phyloP scores from a whole-genome alignment of 179 eudicot genomes.

The Nepenthes alata region DNA sequence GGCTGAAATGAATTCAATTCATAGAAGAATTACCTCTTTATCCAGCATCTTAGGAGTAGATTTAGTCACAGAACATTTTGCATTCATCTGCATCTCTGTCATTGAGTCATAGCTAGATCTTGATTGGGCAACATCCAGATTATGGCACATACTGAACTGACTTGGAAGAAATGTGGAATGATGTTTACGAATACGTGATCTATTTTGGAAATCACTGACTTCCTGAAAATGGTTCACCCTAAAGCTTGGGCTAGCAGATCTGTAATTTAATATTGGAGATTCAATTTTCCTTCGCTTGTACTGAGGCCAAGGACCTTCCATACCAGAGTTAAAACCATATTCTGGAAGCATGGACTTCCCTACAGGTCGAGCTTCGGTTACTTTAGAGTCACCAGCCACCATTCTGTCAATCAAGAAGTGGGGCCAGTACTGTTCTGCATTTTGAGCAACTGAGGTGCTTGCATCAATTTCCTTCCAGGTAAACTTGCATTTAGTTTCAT shows the following conservation, averaged over 20 bases:
- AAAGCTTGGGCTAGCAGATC: slow-evolving; percentile 27
- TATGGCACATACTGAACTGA: slow-evolving; percentile 7
- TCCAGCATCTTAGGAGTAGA: slow-evolving; percentile 14
- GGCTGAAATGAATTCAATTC: background rate
- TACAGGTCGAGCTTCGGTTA: slow-evolving; percentile 10
- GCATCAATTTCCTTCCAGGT: background rate
- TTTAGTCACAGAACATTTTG: slow-evolving; percentile 8
- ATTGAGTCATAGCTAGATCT: slow-evolving; percentile 8
- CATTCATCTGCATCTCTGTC: slow-evolving; percentile 9
- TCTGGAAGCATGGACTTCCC: slow-evolving; percentile 8
- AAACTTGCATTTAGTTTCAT: background rate
- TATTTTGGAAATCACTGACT: slow-evolving; percentile 4
- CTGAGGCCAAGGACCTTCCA: slow-evolving; percentile 32
- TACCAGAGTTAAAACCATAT: slow-evolving; percentile 11
- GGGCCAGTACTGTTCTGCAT: slow-evolving; percentile 1
- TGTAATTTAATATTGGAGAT: slow-evolving; percentile 6
- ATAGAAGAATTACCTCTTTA: slow-evolving; percentile 33
- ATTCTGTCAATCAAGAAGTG: slow-evolving; percentile 13
- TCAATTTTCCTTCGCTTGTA: slow-evolving; percentile 39
- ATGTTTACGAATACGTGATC: slow-evolving; percentile 3
- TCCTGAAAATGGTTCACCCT: slow-evolving; percentile 9
- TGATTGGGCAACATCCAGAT: slow-evolving; percentile 13
- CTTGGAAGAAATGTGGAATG: slow-evolving; percentile 1
- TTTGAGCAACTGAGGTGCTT: background rate
- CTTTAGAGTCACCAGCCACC: slow-evolving; percentile 5